Evolutionary conservation across 1,139 yeast species (phyloP), one percentile per base, ranked within the genome.

Genomic region (Sugiyamaella paludigena): DNA sequence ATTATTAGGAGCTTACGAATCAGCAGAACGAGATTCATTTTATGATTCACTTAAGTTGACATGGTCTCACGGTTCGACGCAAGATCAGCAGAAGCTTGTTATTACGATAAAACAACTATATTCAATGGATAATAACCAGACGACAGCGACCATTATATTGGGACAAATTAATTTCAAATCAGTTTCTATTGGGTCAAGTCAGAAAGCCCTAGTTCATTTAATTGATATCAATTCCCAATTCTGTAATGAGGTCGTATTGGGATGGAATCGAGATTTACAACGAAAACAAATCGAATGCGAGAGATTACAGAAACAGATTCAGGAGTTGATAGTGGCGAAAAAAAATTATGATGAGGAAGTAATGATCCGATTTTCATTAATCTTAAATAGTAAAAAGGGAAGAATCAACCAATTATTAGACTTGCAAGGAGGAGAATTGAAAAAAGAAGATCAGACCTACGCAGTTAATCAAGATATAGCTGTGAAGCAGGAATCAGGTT

Each of bases 371-470:
- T 45, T 52, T 33, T 43, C 46, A 12, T 36, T 43, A 19, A 38
- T 56, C 10, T 40, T 55, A 32, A 55, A 56, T 41, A 35, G 43
- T 24, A 56, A 56, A 36, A 55, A 55, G 46, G 45, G 30, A 10
- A 48, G 45, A 41, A 52, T 55, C 12, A 40, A 36, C 34, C 49
- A 52, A 24, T 43, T 55, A 24, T 40, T 41, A 13, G 45, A 40
- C 11, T 5, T 19, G 5, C 24, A 19, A 19, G 24, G 24, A 19
- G 5, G 5, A 19, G 24, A 19, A 19, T 3, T 19, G 24, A 19
- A 19, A 19, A 19, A 3, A 4, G 24, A 19, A 19, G 24, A 19
- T 19, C 24, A 19, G 24, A 19, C n/a, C n/a, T n/a, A n/a, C n/a
- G n/a, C n/a, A n/a, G n/a, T n/a, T n/a, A n/a, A n/a, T n/a, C n/a